Base-by-base conservation (phyloP, 2,329 filamentous ascomycete species). In the Fusarium fracticaudum region DNA sequence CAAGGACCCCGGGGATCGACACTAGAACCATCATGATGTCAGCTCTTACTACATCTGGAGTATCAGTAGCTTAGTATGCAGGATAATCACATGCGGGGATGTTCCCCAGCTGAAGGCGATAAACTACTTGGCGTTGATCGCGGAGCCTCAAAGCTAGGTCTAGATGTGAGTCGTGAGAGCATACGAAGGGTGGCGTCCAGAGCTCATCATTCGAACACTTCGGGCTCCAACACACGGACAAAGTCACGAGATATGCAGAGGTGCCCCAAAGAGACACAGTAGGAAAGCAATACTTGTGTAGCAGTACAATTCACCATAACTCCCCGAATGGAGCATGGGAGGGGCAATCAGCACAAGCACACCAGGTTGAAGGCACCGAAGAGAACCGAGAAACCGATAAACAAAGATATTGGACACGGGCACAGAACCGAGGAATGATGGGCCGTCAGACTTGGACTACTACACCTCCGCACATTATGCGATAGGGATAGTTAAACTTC, bases 11-110 rank as follows among this genome's bases (percentile, higher is more conserved):
- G 40, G 15, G 29, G 68, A 74, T 74, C 71, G 63, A 64, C 71
- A 69, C 59, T 74, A 60, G 41, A 44, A 47, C 63, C 33, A 43
- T 69, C 50, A 67, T 74, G 71, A 69, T 71, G 62, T 64, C 71
- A 69, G 60, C 62, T 74, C 54, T 74, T 69, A 72, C 71, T 59
- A 44, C 35, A 68, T 74, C 67, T 73, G 58, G 71, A 72, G 40
- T 35, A 43, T 38, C 65, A 48, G 33, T 44, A 54, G 53, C 47
- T 50, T 60, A 71, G 47, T 44, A 47, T 72, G 63, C 71, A 64
- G 67, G 48, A 69, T 48, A 55, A 71, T 72, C 63, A 74, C 48
- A 67, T 68, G 71, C 50, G 61, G 64, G 55, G 54, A 50, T 59
- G 31, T 47, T 26, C 63, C 59, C 55, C 41, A 59, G 38, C 54